Conservation (phyloP, 495 filamentous ascomycete species). For the Tetracladium setigerum region DNA sequence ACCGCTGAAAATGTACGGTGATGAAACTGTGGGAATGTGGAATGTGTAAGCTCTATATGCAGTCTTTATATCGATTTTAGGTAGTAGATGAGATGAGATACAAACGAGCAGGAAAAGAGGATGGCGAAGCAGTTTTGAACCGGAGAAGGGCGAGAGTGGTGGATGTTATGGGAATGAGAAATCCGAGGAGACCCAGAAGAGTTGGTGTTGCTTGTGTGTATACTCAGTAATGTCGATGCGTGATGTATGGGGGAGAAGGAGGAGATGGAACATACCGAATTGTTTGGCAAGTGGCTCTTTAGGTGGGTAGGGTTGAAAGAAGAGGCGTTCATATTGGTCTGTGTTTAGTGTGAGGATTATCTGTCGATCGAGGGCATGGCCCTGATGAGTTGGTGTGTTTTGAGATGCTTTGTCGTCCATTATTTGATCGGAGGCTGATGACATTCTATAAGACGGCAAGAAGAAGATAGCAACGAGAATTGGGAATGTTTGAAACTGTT, state of each 20-base stretch:
- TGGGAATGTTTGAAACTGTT: too few relatives aligned
- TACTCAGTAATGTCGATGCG: too few relatives aligned
- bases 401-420: too few relatives aligned
- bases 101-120: too few relatives aligned
- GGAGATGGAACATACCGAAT: slow-evolving; percentile 3
- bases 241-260: neutral
- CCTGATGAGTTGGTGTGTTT: too few relatives aligned
- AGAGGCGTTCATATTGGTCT: slow-evolving; percentile 12
- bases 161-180: slow-evolving; percentile 6
- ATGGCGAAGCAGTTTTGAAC: slow-evolving; percentile 4
- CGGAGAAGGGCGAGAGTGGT: slow-evolving; percentile 7
- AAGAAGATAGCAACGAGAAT: too few relatives aligned
- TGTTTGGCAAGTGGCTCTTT: slow-evolving; percentile 11
- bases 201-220: too few relatives aligned
- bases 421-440: too few relatives aligned
- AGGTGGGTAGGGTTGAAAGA: slow-evolving; percentile 10
- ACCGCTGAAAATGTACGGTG: slow-evolving; percentile 54
- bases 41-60: too few relatives aligned
- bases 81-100: too few relatives aligned
- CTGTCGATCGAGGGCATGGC: slow-evolving; percentile 6
- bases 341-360: slow-evolving; percentile 5
- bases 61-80: too few relatives aligned
- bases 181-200: slow-evolving; percentile 8
- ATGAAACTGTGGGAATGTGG: slow-evolving; percentile 18
- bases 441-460: too few relatives aligned